Evolutionary conservation across 192 early-diverging fungal genomes (phyloP), one percentile per base, ranked within the genome.

Genomic region (Dimargaris cristalligena): DNA sequence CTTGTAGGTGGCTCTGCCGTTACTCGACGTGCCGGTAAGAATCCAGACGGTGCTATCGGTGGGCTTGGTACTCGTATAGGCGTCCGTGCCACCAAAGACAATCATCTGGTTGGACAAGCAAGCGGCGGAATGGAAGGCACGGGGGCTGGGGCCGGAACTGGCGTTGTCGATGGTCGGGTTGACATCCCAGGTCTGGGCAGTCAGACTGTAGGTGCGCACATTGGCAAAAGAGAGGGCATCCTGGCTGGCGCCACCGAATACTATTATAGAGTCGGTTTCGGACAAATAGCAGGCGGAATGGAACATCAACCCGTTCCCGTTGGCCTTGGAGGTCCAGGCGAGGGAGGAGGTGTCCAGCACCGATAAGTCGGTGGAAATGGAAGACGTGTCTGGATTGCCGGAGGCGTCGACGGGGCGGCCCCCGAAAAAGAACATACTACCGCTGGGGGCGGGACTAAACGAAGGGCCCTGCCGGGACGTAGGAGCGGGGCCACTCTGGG

Each of bases 61-160:
- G 2, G 74, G 74, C 0, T 52, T 50, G 23, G 67, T 64, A 11
- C 51, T 38, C 31, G 63, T 62, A 51, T 33, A 33, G 31, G 62
- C 60, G 48, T 66, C 59, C 22, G 63, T 23, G 16, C 74, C 74
- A 68, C 85, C 85, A 67, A 79, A 88, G 48, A 88, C 73, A 58
- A 83, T 74, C 79, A 85, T 84, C 25, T 72, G 75, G 57, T 84
- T 71, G 26, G 78, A 59, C 11, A 79, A 47, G 61, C 86, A 88
- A 1, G 79, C 79, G 2, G 86, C 79, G 0, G 83, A 74, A 35
- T 85, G 86, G 52, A 80, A 52, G 20, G 77, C 66, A 11, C 86
- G 74, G 46, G 78, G 64, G 59, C 72, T 65, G 50, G 83, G 76
- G 1, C 57, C 25, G 73, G 73, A 47, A 66, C 67, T 32, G 65